Evolutionary conservation across 2,329 filamentous ascomycete species (phyloP).

Genomic region (Onygenales sp.): DNA sequence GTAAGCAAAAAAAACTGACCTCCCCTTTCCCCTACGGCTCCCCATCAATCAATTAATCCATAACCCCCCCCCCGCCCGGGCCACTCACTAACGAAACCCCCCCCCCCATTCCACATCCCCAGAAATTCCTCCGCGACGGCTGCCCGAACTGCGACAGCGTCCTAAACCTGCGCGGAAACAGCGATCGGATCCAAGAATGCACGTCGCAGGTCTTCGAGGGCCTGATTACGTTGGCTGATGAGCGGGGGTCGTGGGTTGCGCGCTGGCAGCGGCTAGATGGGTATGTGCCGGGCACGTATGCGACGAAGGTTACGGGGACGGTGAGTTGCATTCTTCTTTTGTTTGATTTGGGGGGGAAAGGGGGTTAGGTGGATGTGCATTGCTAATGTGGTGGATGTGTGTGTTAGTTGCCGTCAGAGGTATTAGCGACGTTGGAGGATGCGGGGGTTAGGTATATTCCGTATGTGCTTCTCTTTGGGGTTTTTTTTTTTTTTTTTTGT

Average conservation of each 20-base stretch:
- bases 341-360: too few relatives aligned
- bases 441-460: conserved; percentile 54
- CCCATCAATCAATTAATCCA: conserved; percentile 12
- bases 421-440: conserved; percentile 46
- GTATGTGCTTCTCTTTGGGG: conserved; percentile 28
- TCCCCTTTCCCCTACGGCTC: conserved; percentile 3
- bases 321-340: conserved; percentile 30
- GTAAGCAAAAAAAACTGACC: conserved; percentile 39
- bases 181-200: conserved; percentile 80
- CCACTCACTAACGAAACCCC: background rate
- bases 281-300: conserved; percentile 84
- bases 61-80: conserved; percentile 7
- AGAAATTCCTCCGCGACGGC: conserved; percentile 79
- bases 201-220: conserved; percentile 96
- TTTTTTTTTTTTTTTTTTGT: background rate
- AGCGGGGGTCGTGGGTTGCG: conserved; percentile 85
- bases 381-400: background rate
- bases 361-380: background rate
- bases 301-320: conserved; percentile 84
- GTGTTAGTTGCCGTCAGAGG: conserved; percentile 45
- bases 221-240: conserved; percentile 74
- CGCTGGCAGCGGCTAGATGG: conserved; percentile 87
- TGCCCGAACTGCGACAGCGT: conserved; percentile 97
- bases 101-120: background rate
- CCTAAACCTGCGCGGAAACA: conserved; percentile 68